phyloP scores from a whole-genome alignment of 768 basidiomycete species.

The Trametes villosa region DNA sequence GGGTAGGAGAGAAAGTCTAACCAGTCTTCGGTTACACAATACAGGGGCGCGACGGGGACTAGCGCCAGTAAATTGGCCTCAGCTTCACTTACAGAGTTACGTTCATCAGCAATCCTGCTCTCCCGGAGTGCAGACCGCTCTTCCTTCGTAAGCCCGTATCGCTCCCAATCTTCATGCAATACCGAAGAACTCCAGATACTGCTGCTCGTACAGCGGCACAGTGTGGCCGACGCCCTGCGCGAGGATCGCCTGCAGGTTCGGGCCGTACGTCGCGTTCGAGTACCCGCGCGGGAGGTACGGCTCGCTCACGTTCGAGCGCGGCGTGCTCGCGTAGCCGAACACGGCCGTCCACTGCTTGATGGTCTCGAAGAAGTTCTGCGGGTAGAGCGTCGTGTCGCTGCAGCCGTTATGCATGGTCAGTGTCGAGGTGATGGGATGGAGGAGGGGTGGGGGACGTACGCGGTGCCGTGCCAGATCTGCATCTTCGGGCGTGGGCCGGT shows the following conservation, averaged over 20 bases:
- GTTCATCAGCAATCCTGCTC: too few species aligned
- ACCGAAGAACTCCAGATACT: constrained; percentile 54
- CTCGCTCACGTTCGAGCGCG: constrained; percentile 39
- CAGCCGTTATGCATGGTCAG: neutral
- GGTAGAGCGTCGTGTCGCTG: constrained; percentile 55
- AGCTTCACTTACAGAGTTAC: too few species aligned
- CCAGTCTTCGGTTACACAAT: too few species aligned
- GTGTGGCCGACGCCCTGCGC: constrained; percentile 54
- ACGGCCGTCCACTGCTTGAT: constrained; percentile 63
- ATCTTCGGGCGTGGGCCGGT: constrained; percentile 54
- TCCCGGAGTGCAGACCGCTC: too few species aligned
- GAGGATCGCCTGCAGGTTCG: constrained; percentile 53
- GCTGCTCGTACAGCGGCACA: constrained; percentile 50
- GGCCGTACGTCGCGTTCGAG: constrained; percentile 52
- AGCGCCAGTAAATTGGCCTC: too few species aligned
- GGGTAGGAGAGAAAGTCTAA: neutral
- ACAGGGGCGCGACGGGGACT: too few species aligned
- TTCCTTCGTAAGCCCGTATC: too few species aligned
- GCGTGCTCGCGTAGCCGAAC: constrained; percentile 48
- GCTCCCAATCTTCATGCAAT: constrained; percentile 41
- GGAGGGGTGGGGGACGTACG: constrained; percentile 25
- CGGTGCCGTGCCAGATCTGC: constrained; percentile 60
- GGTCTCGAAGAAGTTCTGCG: constrained; percentile 53
- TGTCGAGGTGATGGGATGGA: neutral
- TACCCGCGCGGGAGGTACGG: constrained; percentile 51